Percentiles rank a stretch among this genome's conserved stretches.
phyloP scores from a whole-genome alignment of 1,139 yeast genomes.

The Debaryomycetaceae sp. region DNA sequence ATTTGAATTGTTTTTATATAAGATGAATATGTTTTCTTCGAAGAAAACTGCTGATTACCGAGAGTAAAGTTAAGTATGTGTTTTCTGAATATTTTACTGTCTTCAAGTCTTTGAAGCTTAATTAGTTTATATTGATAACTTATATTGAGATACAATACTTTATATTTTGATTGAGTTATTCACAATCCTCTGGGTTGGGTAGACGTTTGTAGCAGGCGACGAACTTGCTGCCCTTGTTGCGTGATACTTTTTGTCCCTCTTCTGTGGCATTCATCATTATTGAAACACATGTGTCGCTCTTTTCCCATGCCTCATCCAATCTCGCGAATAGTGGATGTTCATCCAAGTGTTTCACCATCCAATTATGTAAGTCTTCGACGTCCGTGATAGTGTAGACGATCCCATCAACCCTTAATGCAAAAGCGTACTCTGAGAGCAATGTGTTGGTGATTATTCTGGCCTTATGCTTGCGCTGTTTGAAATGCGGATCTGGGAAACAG shows the following conservation, averaged over 20 bases:
- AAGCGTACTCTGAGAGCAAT: conserved; percentile 87
- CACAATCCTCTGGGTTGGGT: conserved; percentile 48
- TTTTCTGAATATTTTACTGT: background rate
- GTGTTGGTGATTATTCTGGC: conserved; percentile 94
- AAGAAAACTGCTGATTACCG: background rate
- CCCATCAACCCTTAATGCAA: conserved; percentile 83
- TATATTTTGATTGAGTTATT: too few relatives aligned
- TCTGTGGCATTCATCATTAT: conserved; percentile 91
- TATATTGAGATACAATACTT: background rate
- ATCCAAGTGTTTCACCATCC: conserved; percentile 94
- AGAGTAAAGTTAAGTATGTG: background rate
- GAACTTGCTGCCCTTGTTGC: conserved; percentile 84
- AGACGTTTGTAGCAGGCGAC: conserved; percentile 84
- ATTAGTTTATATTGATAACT: background rate
- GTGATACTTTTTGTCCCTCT: conserved; percentile 93
- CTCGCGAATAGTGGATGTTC: conserved; percentile 90
- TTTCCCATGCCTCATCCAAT: conserved; percentile 75
- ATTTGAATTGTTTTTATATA: background rate
- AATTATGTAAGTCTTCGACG: conserved; percentile 85
- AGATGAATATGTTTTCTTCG: background rate
- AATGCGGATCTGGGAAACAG: conserved; percentile 99
- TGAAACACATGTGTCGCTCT: conserved; percentile 71
- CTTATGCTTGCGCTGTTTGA: conserved; percentile 94
- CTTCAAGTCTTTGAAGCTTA: background rate
- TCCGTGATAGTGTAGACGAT: conserved; percentile 92